phyloP scores from a whole-genome alignment of 1,284 basidiomycete genomes.

The Wolfiporia cocos region DNA sequence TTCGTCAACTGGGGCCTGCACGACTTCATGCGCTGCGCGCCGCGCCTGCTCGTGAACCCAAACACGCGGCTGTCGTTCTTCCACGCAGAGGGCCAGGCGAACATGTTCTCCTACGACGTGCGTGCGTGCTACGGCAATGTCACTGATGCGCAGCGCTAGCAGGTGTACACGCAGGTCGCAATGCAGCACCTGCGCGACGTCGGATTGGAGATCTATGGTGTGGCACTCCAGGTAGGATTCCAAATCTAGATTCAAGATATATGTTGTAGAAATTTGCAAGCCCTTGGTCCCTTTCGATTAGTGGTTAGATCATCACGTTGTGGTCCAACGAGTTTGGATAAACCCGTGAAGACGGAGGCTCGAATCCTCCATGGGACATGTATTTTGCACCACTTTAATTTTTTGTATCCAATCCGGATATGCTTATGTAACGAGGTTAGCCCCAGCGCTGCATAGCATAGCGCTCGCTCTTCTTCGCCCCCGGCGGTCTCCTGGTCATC shows the following conservation, averaged over 20 bases:
- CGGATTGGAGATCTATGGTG: constrained; percentile 36
- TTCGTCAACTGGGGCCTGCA: constrained; percentile 5
- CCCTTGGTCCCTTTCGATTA: too few species aligned
- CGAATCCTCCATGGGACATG: background rate
- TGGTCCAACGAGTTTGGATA: background rate
- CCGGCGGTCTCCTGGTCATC: too few species aligned
- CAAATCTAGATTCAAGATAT: background rate
- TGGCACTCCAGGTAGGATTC: background rate
- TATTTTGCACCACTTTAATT: background rate
- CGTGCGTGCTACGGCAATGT: constrained; percentile 48
- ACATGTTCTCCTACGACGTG: constrained; percentile 1
- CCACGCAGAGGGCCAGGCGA: constrained; percentile 1
- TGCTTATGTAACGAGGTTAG: too few species aligned
- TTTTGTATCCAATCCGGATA: too few species aligned
- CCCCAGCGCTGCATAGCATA: too few species aligned
- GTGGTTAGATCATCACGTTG: too few species aligned
- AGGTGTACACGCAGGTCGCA: constrained; percentile 78
- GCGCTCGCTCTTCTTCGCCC: too few species aligned
- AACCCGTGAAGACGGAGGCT: background rate
- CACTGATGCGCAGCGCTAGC: background rate
- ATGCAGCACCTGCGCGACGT: constrained; percentile 79
- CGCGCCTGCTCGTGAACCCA: constrained; percentile 1
- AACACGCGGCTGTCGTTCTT: constrained; percentile 7
- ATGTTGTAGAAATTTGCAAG: too few species aligned
- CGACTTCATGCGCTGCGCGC: constrained; percentile 4